A percentile compares a stretch with the other conserved stretches of the same genome.
Evolutionary conservation across 148 eudicot species (phyloP).

Genomic region (Pharnaceum exiguum): DNA sequence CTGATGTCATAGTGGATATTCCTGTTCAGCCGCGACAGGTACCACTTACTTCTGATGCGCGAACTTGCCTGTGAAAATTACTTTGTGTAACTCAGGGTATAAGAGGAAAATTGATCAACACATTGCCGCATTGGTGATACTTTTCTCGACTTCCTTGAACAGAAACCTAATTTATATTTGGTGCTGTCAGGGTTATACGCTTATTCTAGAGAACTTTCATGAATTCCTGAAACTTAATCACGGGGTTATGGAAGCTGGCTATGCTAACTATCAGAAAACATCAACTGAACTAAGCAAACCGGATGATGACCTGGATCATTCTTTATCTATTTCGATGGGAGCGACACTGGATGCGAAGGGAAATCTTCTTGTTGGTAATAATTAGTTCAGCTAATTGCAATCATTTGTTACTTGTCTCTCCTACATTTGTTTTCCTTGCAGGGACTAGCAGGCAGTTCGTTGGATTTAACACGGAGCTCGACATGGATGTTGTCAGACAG

Average conservation of each 20-base stretch:
- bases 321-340: conserved; percentile 79
- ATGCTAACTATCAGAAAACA: conserved; percentile 48
- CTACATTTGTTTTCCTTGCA: conserved; percentile 10
- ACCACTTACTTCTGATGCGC: neutral
- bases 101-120: neutral
- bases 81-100: too few relatives aligned
- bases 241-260: conserved; percentile 92
- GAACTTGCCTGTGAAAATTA: too few relatives aligned
- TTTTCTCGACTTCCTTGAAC: neutral
- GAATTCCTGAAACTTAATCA: conserved; percentile 61
- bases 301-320: conserved; percentile 27
- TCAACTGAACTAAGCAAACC: conserved; percentile 36
- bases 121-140: neutral
- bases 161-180: neutral
- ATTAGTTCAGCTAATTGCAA: neutral
- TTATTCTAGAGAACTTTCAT: conserved; percentile 63
- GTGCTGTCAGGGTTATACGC: conserved; percentile 70
- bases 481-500: conserved; percentile 40
- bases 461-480: conserved; percentile 68
- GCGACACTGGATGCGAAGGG: conserved; percentile 77
- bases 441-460: conserved; percentile 94
- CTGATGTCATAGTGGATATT: conserved; percentile 41
- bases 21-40: conserved; percentile 97
- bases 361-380: conserved; percentile 80
- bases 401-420: neutral